These are phyloP conservation scores for Trichomonascaceae sp. DNA, from an alignment of 1,139 yeast species.

Conservation along the genomic window DNA sequence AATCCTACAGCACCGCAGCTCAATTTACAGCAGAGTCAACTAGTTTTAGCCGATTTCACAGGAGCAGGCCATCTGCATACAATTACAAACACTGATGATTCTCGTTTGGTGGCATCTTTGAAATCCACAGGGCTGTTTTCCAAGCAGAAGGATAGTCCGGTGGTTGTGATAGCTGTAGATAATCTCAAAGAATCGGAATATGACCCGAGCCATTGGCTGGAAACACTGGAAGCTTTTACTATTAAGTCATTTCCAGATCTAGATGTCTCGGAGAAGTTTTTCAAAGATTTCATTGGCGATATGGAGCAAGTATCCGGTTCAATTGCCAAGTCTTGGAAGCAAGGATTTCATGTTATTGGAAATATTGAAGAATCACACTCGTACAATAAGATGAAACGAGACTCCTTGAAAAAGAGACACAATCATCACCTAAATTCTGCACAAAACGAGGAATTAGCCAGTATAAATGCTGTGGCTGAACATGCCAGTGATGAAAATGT, in stretches of 20 bases:
- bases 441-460: background rate
- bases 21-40: conserved; percentile 22
- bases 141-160: conserved; percentile 6
- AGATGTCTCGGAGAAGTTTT: background rate
- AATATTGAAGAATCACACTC: background rate
- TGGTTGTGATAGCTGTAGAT: conserved; percentile 22
- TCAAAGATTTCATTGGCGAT: conserved; percentile 14
- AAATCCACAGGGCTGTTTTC: conserved; percentile 11
- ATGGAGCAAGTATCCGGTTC: conserved; percentile 17
- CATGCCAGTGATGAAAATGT: conserved; percentile 1
- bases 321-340: conserved; percentile 13
- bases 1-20: background rate
- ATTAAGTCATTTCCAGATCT: conserved; percentile 18
- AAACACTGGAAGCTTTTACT: conserved; percentile 20
- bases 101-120: conserved; percentile 11
- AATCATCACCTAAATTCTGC: conserved; percentile 10
- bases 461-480: conserved; percentile 2
- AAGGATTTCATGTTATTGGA: background rate
- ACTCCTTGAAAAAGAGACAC: conserved; percentile 1
- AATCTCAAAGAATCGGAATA: conserved; percentile 13
- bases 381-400: background rate
- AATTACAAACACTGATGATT: conserved; percentile 14
- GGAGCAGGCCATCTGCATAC: conserved; percentile 20
- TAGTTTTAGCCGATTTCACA: conserved; percentile 24
- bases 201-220: conserved; percentile 10